Percentiles rank a stretch among this genome's conserved stretches.
Evolutionary conservation across 257 asterid species (phyloP).

Genomic region (Solanum dulcamara): DNA sequence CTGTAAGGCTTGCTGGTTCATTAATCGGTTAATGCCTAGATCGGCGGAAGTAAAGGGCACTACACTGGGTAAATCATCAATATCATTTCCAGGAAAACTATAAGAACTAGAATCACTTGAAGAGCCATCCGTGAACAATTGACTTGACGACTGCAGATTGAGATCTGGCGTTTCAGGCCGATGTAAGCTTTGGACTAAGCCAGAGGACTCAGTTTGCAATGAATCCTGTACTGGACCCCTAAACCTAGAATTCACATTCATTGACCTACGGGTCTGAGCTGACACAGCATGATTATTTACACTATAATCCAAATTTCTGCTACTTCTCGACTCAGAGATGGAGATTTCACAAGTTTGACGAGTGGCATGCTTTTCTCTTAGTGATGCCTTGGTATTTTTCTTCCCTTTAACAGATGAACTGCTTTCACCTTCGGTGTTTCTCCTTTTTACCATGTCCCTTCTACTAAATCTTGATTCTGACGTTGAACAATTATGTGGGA

Average conservation of each 20-base stretch:
- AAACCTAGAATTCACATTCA: conserved; percentile 21
- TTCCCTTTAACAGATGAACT: conserved; percentile 33
- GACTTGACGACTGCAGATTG: conserved; percentile 16
- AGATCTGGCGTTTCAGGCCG: conserved; percentile 15
- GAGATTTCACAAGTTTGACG: conserved; percentile 31
- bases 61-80: conserved; percentile 12
- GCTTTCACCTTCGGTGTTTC: conserved; percentile 43
- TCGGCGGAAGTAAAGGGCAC: conserved; percentile 24
- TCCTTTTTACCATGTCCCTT: conserved; percentile 27
- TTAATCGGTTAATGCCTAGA: conserved; percentile 15
- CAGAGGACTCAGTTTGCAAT: conserved; percentile 18
- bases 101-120: conserved; percentile 35
- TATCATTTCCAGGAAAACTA: conserved; percentile 26
- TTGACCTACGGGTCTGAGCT: conserved; percentile 27
- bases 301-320: conserved; percentile 19
- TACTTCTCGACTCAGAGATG: conserved; percentile 24
- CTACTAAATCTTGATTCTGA: conserved; percentile 21
- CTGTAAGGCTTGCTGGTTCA: conserved; percentile 23
- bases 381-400: conserved; percentile 2
- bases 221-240: conserved; percentile 19
- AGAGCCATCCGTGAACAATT: conserved; percentile 18
- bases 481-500: conserved; percentile 24
- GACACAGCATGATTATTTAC: conserved; percentile 18
- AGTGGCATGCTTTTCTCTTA: conserved; percentile 5
- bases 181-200: conserved; percentile 12